Conservation (phyloP, 2,329 filamentous ascomycete genomes). For the Paracoccidioides brasiliensis region DNA sequence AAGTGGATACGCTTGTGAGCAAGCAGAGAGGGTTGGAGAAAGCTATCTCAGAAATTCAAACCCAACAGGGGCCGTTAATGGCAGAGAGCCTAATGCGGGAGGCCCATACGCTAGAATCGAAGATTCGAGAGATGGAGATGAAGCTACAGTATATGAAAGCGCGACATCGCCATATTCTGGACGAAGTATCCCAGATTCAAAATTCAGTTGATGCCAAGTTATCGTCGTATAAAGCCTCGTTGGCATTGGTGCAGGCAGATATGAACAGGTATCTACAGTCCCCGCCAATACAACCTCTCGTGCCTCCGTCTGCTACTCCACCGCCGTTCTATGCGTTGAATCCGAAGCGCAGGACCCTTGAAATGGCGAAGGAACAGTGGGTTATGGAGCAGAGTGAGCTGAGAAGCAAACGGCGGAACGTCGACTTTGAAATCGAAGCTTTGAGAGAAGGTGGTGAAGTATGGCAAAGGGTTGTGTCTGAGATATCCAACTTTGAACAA, state of each 20-base stretch:
- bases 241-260: constrained; percentile 44
- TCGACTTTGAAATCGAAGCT: constrained; percentile 42
- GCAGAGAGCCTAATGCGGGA: constrained; percentile 37
- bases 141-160: constrained; percentile 43
- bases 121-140: constrained; percentile 46
- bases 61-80: constrained; percentile 32
- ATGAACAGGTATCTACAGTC: constrained; percentile 39
- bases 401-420: constrained; percentile 31
- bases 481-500: constrained; percentile 42
- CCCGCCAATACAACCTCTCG: constrained; percentile 32
- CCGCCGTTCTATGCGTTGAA: constrained; percentile 40
- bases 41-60: constrained; percentile 38
- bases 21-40: constrained; percentile 39
- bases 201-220: constrained; percentile 46
- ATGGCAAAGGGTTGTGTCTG: constrained; percentile 43
- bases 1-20: constrained; percentile 39
- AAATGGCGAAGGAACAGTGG: constrained; percentile 48
- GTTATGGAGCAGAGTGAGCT: constrained; percentile 36
- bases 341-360: constrained; percentile 44
- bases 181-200: constrained; percentile 40
- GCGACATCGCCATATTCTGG: constrained; percentile 39
- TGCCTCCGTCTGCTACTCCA: constrained; percentile 14
- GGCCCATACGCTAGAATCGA: constrained; percentile 38
- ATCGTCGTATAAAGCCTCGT: constrained; percentile 44
- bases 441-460: constrained; percentile 45